These are phyloP conservation scores for Mycena leptocephala DNA, from an alignment of 768 basidiomycete genomes.

Conservation along the genomic window DNA sequence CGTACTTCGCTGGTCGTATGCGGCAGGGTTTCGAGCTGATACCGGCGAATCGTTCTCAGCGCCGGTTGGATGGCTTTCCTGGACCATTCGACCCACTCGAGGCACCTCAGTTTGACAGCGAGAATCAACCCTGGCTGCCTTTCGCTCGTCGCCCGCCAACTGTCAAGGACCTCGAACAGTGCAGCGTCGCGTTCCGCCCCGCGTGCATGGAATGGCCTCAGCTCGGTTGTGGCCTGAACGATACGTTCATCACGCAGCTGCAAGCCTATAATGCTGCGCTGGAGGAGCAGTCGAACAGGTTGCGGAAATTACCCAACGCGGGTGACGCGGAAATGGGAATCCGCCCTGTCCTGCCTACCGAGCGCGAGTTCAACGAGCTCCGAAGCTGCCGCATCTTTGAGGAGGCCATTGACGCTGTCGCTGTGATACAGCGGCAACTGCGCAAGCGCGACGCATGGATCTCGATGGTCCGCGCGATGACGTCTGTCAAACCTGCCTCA, in stretches of 20 bases:
- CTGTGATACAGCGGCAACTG: not conserved
- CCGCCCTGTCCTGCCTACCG: not conserved
- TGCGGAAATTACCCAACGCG: not conserved
- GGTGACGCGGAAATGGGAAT: no score
- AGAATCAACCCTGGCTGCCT: not conserved
- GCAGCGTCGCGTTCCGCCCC: not conserved
- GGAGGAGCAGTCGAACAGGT: not conserved
- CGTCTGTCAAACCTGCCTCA: no score
- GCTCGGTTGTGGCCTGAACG: not conserved
- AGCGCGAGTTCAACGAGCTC: not conserved
- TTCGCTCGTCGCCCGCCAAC: not conserved
- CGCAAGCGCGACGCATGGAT: not conserved
- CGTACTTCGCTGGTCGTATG: not conserved
- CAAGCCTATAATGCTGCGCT: not conserved
- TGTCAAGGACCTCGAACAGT: not conserved
- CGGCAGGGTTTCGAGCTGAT: not conserved
- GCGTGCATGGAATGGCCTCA: not conserved
- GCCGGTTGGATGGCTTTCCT: not conserved
- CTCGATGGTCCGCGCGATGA: not conserved
- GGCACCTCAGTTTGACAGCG: not conserved
- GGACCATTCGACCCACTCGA: not conserved
- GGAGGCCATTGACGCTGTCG: not conserved
- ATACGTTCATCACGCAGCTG: not conserved
- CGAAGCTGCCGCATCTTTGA: not conserved
- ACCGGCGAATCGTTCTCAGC: not conserved